A percentile compares a stretch with the other conserved stretches of the same genome.
Evolutionary conservation across 2,329 filamentous ascomycete species (phyloP).

Genomic region (Arthrinium puccinioides): DNA sequence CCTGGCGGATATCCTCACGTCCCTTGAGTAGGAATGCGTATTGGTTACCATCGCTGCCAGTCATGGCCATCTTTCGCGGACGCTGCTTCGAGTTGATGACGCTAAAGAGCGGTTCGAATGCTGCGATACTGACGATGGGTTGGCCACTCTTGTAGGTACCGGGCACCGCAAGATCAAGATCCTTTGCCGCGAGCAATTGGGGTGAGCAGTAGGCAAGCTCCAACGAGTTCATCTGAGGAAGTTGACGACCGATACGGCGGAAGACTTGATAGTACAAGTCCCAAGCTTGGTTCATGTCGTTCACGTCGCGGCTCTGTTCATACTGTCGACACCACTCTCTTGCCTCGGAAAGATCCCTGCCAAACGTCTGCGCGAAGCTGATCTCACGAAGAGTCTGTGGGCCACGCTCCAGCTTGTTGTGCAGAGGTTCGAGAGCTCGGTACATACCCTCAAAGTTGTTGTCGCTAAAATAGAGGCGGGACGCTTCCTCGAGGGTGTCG

Average conservation of each 20-base stretch:
- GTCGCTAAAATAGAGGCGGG: constrained; percentile 92
- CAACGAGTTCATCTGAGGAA: constrained; percentile 85
- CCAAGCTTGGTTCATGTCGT: constrained; percentile 96
- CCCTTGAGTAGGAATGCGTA: constrained; percentile 94
- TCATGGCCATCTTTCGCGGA: constrained; percentile 79
- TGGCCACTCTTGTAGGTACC: constrained; percentile 80
- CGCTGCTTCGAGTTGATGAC: constrained; percentile 97
- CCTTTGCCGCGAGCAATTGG: constrained; percentile 75
- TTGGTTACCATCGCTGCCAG: constrained; percentile 78
- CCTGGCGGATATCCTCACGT: constrained; percentile 98
- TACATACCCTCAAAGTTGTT: constrained; percentile 99
- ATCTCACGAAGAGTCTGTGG: constrained; percentile 93
- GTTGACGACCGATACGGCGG: constrained; percentile 85
- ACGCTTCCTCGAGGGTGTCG: constrained; percentile 94
- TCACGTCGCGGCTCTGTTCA: constrained; percentile 78
- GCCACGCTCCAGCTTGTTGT: constrained; percentile 83
- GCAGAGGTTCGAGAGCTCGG: constrained; percentile 77
- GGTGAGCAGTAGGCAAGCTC: constrained; percentile 97
- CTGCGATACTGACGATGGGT: constrained; percentile 76
- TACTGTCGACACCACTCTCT: constrained; percentile 95
- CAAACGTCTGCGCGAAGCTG: constrained; percentile 95
- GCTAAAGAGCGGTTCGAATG: constrained; percentile 81
- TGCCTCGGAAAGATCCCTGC: constrained; percentile 88
- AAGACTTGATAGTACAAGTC: constrained; percentile 99
- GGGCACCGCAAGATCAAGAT: constrained; percentile 90